Conservation (phyloP, 495 filamentous ascomycete genomes). For the Amniculicola lignicola region DNA sequence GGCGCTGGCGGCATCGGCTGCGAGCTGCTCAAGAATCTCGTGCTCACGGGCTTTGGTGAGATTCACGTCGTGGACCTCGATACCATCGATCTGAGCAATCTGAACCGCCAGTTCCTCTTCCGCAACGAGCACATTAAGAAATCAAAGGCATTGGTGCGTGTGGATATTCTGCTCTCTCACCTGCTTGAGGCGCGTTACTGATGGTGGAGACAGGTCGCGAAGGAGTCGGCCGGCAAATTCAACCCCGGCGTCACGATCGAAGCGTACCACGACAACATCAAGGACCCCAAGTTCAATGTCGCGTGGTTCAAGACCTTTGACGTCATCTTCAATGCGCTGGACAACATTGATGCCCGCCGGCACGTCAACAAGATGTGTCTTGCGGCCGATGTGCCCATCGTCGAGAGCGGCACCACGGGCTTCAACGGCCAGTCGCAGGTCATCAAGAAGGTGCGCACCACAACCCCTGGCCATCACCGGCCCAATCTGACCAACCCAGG, state of each 20-base stretch:
- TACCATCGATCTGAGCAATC: conserved; percentile 95
- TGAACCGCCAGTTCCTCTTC: conserved; percentile 98
- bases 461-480: neutral
- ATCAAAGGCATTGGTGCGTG: conserved; percentile 84
- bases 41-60: conserved; percentile 88
- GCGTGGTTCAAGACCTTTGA: conserved; percentile 82
- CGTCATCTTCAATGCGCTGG: conserved; percentile 93
- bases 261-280: conserved; percentile 93
- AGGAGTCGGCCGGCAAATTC: conserved; percentile 86
- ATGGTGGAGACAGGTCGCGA: conserved; percentile 67
- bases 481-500: conserved; percentile 46
- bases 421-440: conserved; percentile 98
- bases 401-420: conserved; percentile 96
- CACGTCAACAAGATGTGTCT: conserved; percentile 99
- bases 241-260: conserved; percentile 85
- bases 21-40: conserved; percentile 95
- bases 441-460: conserved; percentile 67
- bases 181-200: neutral
- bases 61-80: conserved; percentile 96
- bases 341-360: conserved; percentile 89
- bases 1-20: conserved; percentile 97
- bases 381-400: conserved; percentile 81
- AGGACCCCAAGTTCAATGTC: conserved; percentile 84
- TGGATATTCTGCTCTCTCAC: too few relatives aligned
- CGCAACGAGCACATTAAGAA: conserved; percentile 97